Conservation (phyloP, 495 filamentous ascomycete genomes). For the Neurospora sp. region DNA sequence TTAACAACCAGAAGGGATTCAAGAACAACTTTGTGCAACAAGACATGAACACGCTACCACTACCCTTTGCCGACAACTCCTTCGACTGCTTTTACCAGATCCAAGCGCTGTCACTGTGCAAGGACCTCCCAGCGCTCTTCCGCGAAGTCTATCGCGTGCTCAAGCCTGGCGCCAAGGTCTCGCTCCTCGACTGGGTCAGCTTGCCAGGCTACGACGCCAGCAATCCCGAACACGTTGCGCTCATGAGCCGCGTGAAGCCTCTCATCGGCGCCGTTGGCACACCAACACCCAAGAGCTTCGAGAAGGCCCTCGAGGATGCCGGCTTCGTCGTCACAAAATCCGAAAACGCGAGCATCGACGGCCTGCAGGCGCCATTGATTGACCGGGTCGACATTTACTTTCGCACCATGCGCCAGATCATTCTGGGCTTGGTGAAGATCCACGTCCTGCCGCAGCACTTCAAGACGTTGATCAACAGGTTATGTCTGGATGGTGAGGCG, state of each 20-base stretch:
- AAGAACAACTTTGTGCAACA: conserved; percentile 44
- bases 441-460: conserved; percentile 47
- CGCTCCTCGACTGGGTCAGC: conserved; percentile 51
- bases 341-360: conserved; percentile 49
- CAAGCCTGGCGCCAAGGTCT: conserved; percentile 48
- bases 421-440: conserved; percentile 43
- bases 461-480: conserved; percentile 52
- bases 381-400: conserved; percentile 53
- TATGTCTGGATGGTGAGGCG: conserved; percentile 50
- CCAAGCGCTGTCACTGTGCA: conserved; percentile 52
- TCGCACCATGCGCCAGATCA: conserved; percentile 43
- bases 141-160: conserved; percentile 46
- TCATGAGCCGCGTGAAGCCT: conserved; percentile 54
- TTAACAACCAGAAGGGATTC: conserved; percentile 40
- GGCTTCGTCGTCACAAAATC: conserved; percentile 43
- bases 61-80: conserved; percentile 44
- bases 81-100: conserved; percentile 60
- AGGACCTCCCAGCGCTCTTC: conserved; percentile 42
- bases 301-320: conserved; percentile 39
- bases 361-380: conserved; percentile 49
- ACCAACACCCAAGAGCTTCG: conserved; percentile 44
- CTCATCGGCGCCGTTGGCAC: conserved; percentile 55
- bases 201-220: conserved; percentile 43
- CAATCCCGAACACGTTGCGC: conserved; percentile 43
- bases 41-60: conserved; percentile 49